Evolutionary conservation across 345 rosid genomes (phyloP), one percentile per base, ranked within the genome.

Genomic region (Salix purpurea): DNA sequence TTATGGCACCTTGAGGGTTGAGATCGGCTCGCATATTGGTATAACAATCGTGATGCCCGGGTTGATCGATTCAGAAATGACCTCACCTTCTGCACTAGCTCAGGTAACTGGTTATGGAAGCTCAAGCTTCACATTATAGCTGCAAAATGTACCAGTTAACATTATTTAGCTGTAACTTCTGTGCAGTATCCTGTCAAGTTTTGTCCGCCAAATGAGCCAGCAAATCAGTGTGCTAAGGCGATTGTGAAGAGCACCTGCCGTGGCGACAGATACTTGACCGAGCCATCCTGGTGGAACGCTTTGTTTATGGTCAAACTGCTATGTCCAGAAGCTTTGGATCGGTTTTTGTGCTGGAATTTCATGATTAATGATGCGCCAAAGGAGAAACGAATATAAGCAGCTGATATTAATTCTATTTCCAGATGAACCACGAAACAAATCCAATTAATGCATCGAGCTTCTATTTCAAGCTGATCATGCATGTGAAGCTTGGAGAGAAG

Each of bases 311-410:
- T 84, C 83, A 89, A 86, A 80, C 80, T 83, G 79, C 68, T 87
- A 0, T 91, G 84, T 62, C 95, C 95, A 30, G 91, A 92, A 72
- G 1, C 86, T 4, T 7, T 85, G 0, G 89, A 87, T 37, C 88
- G 83, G 86, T 1, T 42, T 42, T 2, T 42, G 46, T 2, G 46
- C 46, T 42, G 46, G 46, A 11, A 10, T 40, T 40, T 40, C 11
- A 40, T 40, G 44, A 12, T 10, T 40, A 40, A 42, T 10, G 46
- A 14, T 2, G 46, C 46, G 10, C 14, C 2, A 42, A 42, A 42
- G 46, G 46, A 42, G 10, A 42, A 12, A 42, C 46, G 46, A 42
- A 42, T 42, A 11, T 42, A 11, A 42, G 46, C 46, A 42, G 46
- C 46, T 42, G 46, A 0, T 42, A 10, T 42, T 42, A 2, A 42